These are phyloP conservation scores for Rosellinia necatrix DNA, from an alignment of 2,329 filamentous ascomycete species.

Conservation along the genomic window DNA sequence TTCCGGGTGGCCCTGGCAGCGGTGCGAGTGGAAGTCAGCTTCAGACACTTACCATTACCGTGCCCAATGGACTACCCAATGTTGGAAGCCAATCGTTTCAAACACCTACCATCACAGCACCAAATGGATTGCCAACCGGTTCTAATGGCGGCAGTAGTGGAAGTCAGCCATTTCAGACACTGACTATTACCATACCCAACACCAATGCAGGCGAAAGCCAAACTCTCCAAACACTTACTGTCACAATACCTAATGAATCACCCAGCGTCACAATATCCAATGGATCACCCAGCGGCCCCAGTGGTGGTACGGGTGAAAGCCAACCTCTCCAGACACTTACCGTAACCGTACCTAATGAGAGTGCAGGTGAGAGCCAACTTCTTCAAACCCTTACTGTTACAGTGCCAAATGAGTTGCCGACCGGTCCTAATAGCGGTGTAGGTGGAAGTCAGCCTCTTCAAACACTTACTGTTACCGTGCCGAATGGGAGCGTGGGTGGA, in stretches of 20 bases:
- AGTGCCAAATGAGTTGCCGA: slow-evolving; percentile 10
- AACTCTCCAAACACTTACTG: slow-evolving; percentile 3
- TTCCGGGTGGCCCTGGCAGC: not conserved
- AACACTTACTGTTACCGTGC: slow-evolving; percentile 18
- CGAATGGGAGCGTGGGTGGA: not conserved
- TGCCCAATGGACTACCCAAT: slow-evolving; percentile 14
- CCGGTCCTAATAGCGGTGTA: slow-evolving; percentile 14
- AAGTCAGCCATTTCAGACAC: slow-evolving; percentile 5
- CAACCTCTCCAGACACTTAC: slow-evolving; percentile 1
- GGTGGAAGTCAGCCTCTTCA: too few relatives aligned
- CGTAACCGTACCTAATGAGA: not conserved
- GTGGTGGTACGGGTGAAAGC: not conserved
- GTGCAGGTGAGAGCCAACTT: slow-evolving; percentile 3
- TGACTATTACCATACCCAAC: slow-evolving; percentile 15
- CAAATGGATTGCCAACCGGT: not conserved
- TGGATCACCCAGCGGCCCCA: slow-evolving; percentile 5
- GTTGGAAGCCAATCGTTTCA: not conserved
- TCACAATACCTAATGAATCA: slow-evolving; percentile 7
- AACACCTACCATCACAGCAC: slow-evolving; percentile 12
- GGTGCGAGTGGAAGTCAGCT: slow-evolving; percentile 1
- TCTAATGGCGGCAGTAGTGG: not conserved
- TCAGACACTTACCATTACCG: slow-evolving; percentile 17
- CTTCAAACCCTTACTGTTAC: slow-evolving; percentile 20
- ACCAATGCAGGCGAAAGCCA: slow-evolving; percentile 9
- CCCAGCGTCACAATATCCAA: slow-evolving; percentile 22